Percentiles rank a stretch among this genome's conserved stretches.
Conservation (phyloP, 345 rosid genomes). For the Pelargonium nanum region DNA sequence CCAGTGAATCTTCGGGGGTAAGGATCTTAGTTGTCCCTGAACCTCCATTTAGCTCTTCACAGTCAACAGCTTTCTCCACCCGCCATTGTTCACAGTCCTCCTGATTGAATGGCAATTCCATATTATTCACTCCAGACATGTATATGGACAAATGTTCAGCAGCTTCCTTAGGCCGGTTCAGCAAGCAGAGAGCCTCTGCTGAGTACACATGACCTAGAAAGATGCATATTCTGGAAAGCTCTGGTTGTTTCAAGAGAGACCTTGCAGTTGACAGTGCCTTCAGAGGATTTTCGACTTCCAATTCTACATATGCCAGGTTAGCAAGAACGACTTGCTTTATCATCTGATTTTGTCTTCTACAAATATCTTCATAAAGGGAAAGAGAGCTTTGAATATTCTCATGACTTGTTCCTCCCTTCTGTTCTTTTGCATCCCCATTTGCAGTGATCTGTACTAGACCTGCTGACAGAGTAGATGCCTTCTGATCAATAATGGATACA, state of each 20-base stretch:
- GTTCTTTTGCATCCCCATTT: conserved; percentile 70
- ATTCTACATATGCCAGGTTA: conserved; percentile 68
- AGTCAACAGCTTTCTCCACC: conserved; percentile 37
- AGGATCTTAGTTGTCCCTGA: conserved; percentile 24
- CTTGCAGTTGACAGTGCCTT: conserved; percentile 60
- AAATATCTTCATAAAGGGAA: conserved; percentile 37
- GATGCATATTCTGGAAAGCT: conserved; percentile 56
- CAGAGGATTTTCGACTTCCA: conserved; percentile 78
- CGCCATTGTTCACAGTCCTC: conserved; percentile 66
- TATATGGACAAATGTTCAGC: conserved; percentile 62
- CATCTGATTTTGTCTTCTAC: conserved; percentile 43
- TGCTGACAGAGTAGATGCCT: conserved; percentile 19
- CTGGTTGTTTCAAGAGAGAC: conserved; percentile 59
- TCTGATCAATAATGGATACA: conserved; percentile 29
- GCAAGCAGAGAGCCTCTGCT: conserved; percentile 90
- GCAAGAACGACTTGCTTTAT: conserved; percentile 72
- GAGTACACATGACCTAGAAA: conserved; percentile 78
- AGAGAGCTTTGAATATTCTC: conserved; percentile 58
- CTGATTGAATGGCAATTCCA: conserved; percentile 55
- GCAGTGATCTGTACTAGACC: conserved; percentile 43
- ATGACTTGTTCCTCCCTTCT: conserved; percentile 57
- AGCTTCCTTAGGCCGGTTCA: conserved; percentile 73
- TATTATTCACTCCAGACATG: conserved; percentile 44
- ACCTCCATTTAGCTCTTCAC: conserved; percentile 52
- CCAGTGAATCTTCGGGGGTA: conserved; percentile 19